Percentiles rank a stretch among this genome's conserved stretches.
Conservation (phyloP, 345 rosid species). For the Aquilaria sinensis region DNA sequence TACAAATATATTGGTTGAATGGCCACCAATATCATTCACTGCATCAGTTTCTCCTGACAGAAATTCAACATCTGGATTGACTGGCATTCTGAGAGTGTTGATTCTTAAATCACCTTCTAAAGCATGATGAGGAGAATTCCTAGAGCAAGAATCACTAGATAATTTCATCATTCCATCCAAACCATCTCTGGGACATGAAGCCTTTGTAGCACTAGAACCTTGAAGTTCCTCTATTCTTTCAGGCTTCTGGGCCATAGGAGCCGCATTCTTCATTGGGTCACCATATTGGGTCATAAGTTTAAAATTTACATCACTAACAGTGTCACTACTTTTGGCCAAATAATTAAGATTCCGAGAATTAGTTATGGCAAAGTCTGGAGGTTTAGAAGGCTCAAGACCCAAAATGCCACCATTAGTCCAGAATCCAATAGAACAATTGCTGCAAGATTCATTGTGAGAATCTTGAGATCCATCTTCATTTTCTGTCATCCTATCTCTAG, state of each 20-base stretch:
- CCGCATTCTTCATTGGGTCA: too few species aligned
- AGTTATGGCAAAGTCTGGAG: constrained; percentile 71
- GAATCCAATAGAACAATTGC: constrained; percentile 40
- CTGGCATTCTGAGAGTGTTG: constrained; percentile 13
- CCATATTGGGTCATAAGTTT: constrained; percentile 15
- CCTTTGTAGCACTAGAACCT: constrained; percentile 19
- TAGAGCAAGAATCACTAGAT: constrained; percentile 18
- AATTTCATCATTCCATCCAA: constrained; percentile 26
- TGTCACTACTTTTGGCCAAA: too few species aligned
- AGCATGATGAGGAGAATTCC: not conserved
- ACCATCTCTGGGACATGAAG: constrained; percentile 20
- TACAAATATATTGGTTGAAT: constrained; percentile 43
- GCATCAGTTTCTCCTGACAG: constrained; percentile 22
- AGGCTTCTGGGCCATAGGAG: too few species aligned
- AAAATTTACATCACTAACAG: constrained; percentile 6
- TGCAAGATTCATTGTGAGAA: constrained; percentile 29
- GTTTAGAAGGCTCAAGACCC: constrained; percentile 90
- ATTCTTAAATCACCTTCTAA: not conserved
- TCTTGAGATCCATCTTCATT: constrained; percentile 18
- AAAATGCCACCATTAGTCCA: constrained; percentile 96
- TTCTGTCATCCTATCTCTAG: too few species aligned
- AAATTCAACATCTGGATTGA: constrained; percentile 20
- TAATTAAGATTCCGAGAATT: too few species aligned
- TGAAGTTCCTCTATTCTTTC: too few species aligned
- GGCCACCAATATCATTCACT: constrained; percentile 27